Base-by-base conservation (phyloP, 768 basidiomycete species). In the Pleurotus eryngii region DNA sequence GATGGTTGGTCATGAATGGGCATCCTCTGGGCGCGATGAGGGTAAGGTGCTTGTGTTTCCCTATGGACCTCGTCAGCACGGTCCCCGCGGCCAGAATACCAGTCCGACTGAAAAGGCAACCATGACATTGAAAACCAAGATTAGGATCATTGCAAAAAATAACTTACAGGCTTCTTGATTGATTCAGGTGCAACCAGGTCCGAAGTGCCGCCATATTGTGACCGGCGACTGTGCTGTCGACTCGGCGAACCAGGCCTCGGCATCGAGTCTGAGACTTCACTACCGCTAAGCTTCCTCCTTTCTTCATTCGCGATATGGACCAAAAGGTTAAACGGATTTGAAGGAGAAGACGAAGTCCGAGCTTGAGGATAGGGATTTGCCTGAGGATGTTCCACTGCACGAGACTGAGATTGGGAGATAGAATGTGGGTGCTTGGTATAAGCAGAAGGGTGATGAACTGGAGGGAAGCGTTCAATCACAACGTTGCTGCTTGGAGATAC, bases 271-370 rank as follows among this genome's bases (percentile, higher is more conserved):
- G 51, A 8, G 26, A 20, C 15, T 54, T 54, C 24, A 35, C 27
- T 39, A 9, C 38, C 51, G 57, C 69, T 70, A 57, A 89, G 74
- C 26, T 85, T 71, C 35, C 80, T 75, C 46, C 82, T 79, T 63
- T 89, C 87, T 63, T 85, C 81, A 0, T 84, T 82, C 3, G 88
- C 88, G 18, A 81, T 87, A 69, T 88, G 85, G 9, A 86, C 87
- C 43, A 90, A 79, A 2, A 84, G 86, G 46, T 89, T 86, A 17
- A 56, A 65, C 61, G 47, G 53, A 30, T 54, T 59, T 17, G 37
- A 35, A 48, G 15, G 27, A 26, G 50, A 48, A 22, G 43, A 46
- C 27, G 55, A 46, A 14, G 55, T 6, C n/a, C 39, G 42, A 35
- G 43, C 30, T 12, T 46, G 55, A 46, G 55, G 55, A 56, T 60